Evolutionary conservation across 345 rosid species (phyloP), one percentile per base, ranked within the genome.

Genomic region (Moringa oleifera): DNA sequence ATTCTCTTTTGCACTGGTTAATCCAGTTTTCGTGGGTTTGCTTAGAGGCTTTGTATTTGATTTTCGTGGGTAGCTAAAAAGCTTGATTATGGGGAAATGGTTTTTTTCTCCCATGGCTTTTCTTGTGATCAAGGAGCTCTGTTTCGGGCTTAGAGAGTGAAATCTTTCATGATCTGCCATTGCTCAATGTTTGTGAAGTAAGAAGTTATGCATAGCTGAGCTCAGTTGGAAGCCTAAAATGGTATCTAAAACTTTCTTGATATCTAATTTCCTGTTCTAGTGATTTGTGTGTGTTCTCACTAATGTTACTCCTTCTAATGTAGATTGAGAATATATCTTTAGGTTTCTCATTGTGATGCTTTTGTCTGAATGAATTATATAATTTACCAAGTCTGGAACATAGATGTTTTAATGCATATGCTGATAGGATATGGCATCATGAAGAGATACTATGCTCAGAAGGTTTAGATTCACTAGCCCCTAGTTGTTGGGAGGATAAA

Each of bases 211-310:
- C 18, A 7, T 70, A 25, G 22, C 41, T 18, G 18, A 58, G 58
- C 64, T 63, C 53, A 51, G 5, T 47, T 59, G 79, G 60, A 57
- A 64, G 57, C 63, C 51, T 69, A 76, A 61, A 58, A 85, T 85
- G 90, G 90, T 85, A 80, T 41, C 74, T 62, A 41, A 57, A 53
- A 13, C 21, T 69, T 65, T 53, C 18, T 25, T 25, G 55, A 53
- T 57, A 22, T 59, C 46, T 62, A 54, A 54, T 54, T 8, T 21
- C 9, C 18, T 22, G 7, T 8, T 20, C 18, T 21, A 33, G 19
- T 37, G 7, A 47, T 12, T 18, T 3, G 51, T 63, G 9, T 54
- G 1, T 9, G 21, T 15, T 11, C 4, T 55, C 33, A 20, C 41
- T 20, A 41, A 3, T 33, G 11, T n/a, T 8, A 25, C 31, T n/a